Percentiles rank a stretch among this genome's conserved stretches.
These are phyloP conservation scores for Blastocystis sp. DNA, from an alignment of 352 stramenopile species.

Conservation along the genomic window DNA sequence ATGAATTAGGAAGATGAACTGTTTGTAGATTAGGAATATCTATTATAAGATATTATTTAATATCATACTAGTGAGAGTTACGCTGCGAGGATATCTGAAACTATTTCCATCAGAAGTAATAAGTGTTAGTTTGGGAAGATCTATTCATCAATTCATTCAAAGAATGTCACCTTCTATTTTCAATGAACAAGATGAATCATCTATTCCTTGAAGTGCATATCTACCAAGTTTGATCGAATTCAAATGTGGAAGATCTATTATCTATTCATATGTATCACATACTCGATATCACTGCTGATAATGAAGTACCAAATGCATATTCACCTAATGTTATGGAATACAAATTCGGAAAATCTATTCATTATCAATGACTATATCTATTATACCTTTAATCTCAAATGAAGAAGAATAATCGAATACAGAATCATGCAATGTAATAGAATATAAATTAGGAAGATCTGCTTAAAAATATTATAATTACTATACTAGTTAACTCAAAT, in stretches of 20 bases:
- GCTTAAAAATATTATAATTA: not conserved
- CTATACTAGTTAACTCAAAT: too few species aligned
- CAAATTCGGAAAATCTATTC: not conserved
- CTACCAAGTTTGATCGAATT: not conserved
- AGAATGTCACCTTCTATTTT: not conserved
- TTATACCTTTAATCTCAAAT: not conserved
- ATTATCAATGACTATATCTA: not conserved
- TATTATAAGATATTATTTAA: not conserved
- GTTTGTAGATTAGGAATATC: not conserved
- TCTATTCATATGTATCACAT: not conserved
- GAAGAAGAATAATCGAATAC: not conserved
- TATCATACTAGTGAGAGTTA: not conserved
- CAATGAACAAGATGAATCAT: not conserved
- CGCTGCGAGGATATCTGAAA: not conserved
- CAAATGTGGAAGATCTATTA: not conserved
- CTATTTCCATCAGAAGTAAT: not conserved
- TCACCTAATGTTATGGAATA: not conserved
- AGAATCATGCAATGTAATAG: not conserved
- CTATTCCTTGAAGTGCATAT: not conserved
- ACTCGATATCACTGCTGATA: not conserved
- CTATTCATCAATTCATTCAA: not conserved
- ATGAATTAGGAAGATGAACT: not conserved
- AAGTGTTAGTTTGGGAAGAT: not conserved
- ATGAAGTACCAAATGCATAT: not conserved
- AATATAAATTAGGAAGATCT: not conserved